Evolutionary conservation across 2,329 filamentous ascomycete species (phyloP).

Genomic region (Incumbomyces delicatus): DNA sequence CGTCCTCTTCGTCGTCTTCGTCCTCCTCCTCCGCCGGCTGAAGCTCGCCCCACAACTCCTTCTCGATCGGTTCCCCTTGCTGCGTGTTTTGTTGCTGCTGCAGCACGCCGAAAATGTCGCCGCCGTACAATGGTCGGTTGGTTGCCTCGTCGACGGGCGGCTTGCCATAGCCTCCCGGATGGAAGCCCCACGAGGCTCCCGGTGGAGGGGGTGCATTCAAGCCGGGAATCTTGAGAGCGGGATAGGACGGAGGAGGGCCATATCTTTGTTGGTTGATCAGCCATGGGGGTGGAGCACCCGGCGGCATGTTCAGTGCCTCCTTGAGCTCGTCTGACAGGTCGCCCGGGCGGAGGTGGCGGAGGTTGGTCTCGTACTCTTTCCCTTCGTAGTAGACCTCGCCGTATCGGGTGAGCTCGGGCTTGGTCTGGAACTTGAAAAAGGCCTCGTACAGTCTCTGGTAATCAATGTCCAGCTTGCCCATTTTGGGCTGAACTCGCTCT

Average conservation of each 20-base stretch:
- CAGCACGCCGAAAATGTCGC: conserved; percentile 81
- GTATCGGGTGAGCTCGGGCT: conserved; percentile 85
- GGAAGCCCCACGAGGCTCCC: conserved; percentile 87
- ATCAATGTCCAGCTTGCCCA: conserved; percentile 95
- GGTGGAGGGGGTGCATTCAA: conserved; percentile 86
- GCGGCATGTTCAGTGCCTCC: conserved; percentile 87
- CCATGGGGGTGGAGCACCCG: conserved; percentile 90
- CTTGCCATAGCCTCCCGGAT: conserved; percentile 91
- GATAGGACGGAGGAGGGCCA: conserved; percentile 88
- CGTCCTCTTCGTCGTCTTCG: conserved; percentile 61
- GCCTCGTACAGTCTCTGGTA: conserved; percentile 98
- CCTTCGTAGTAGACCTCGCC: conserved; percentile 99
- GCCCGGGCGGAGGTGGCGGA: conserved; percentile 79
- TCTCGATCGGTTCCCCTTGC: conserved; percentile 72
- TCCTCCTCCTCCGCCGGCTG: conserved; percentile 53
- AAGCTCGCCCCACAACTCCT: conserved; percentile 82
- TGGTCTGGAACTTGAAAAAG: conserved; percentile 96
- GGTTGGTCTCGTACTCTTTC: conserved; percentile 94
- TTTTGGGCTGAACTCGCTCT: conserved; percentile 87
- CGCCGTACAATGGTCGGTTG: conserved; percentile 82
- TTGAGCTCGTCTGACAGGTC: conserved; percentile 82
- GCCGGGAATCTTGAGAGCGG: conserved; percentile 86
- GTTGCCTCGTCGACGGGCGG: conserved; percentile 80
- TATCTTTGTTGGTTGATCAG: conserved; percentile 93
- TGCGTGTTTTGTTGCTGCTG: conserved; percentile 52